Percentiles rank a stretch among this genome's conserved stretches.
Evolutionary conservation across 768 basidiomycete genomes (phyloP).

Genomic region (Neoboletus brunneissimus): DNA sequence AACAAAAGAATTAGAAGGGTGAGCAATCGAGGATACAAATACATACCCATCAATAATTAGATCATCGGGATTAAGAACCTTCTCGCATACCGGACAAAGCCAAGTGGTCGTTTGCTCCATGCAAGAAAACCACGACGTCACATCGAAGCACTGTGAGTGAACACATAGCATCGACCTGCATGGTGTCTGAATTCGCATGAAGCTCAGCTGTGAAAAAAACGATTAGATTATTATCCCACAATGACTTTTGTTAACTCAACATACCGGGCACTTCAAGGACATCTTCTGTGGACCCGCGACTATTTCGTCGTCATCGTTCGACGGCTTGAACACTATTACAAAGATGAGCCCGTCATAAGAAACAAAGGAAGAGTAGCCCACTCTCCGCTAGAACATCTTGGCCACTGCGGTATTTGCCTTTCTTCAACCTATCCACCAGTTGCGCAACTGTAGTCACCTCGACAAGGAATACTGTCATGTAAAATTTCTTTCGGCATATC

Average conservation of each 20-base stretch:
- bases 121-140: slow-evolving; percentile 87
- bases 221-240: neutral
- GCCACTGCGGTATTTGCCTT: slow-evolving; percentile 60
- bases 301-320: slow-evolving; percentile 85
- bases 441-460: slow-evolving; percentile 69
- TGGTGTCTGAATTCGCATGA: slow-evolving; percentile 78
- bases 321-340: slow-evolving; percentile 52
- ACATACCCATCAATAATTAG: slow-evolving; percentile 89
- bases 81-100: slow-evolving; percentile 92
- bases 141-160: slow-evolving; percentile 95
- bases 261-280: slow-evolving; percentile 90
- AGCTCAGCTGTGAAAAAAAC: slow-evolving; percentile 61
- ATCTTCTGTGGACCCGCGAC: slow-evolving; percentile 85
- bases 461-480: slow-evolving; percentile 79
- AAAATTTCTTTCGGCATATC: slow-evolving; percentile 81
- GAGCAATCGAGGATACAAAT: neutral
- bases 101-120: slow-evolving; percentile 98
- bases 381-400: slow-evolving; percentile 67
- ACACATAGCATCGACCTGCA: slow-evolving; percentile 85
- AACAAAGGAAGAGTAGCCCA: slow-evolving; percentile 36
- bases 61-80: slow-evolving; percentile 70
- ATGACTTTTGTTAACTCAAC: slow-evolving; percentile 28
- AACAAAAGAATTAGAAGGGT: neutral
- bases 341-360: neutral
- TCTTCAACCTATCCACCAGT: slow-evolving; percentile 67